Evolutionary conservation across 176 grass and related monocot genomes (phyloP).

Genomic region (Ensete ventricosum): DNA sequence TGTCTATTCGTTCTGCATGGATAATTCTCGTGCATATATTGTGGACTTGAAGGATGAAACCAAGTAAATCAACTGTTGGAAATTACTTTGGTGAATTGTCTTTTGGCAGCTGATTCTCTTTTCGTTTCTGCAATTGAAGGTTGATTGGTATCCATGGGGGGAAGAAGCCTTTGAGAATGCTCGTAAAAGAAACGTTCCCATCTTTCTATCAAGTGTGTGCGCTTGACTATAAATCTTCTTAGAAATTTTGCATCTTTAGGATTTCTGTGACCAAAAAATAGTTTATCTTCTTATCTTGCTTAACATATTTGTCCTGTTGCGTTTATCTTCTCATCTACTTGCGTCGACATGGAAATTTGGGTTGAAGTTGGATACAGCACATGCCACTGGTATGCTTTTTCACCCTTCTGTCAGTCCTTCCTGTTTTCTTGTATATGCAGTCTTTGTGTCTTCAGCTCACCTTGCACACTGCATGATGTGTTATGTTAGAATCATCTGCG

Average conservation of each 20-base stretch:
- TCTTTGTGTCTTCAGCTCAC: not conserved
- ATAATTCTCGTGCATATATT: too few relatives aligned
- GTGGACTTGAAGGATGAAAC: too few relatives aligned
- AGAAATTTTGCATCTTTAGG: not conserved
- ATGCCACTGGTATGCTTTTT: constrained; percentile 66
- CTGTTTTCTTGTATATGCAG: not conserved
- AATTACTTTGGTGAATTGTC: not conserved
- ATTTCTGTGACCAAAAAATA: not conserved
- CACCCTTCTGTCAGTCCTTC: not conserved
- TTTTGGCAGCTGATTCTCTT: not conserved
- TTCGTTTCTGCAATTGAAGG: constrained; percentile 37
- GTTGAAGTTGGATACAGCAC: constrained; percentile 91
- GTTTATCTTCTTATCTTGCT: not conserved
- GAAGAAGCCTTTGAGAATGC: constrained; percentile 86
- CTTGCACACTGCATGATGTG: not conserved
- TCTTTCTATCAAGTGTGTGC: constrained; percentile 78
- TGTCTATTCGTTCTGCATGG: too few relatives aligned
- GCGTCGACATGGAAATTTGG: constrained; percentile 14
- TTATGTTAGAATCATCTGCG: too few relatives aligned
- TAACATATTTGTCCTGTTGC: not conserved
- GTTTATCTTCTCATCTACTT: constrained; percentile 15
- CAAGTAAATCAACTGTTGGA: too few relatives aligned
- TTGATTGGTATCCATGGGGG: constrained; percentile 97
- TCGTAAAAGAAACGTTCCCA: constrained; percentile 63
- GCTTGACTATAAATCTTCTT: not conserved